Evolutionary conservation across 2,329 filamentous ascomycete species (phyloP), one percentile per base, ranked within the genome.

Genomic region (Nigrospora sphaerica): DNA sequence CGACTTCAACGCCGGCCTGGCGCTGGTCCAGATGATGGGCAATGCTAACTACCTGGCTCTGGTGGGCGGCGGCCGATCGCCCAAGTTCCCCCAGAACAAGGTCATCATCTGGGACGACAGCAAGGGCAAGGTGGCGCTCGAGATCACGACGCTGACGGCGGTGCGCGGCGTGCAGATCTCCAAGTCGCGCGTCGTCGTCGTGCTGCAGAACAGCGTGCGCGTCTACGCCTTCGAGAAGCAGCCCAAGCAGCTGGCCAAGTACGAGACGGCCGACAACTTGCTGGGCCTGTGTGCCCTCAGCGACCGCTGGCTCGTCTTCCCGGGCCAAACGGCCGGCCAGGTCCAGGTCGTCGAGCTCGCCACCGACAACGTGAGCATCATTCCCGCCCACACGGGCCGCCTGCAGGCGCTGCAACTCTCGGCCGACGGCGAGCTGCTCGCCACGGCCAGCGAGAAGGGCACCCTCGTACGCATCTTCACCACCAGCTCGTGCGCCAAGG

Each of bases 101-200:
- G 88, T 91, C 42, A 83, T 95, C 53, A 87, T 97, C 57, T 97
- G 91, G 91, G 91, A 98, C 64, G 89, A 95, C 58, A 76, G 81
- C 50, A 87, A 86, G 54, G 81, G 85, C 51, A 86, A 84, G 53
- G 67, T 73, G 10, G 81, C 85, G 9, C 75, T 88, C 13, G 85
- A 91, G 52, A 86, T 97, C 56, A 85, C 92, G 47, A 85, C 91
- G 50, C 79, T 88, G 48, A 90, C 88, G 17, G 81, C 86, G 2
- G 81, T 97, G 19, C 80, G 90, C 14, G 86, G 89, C 35, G 81
- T 95, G 28, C 83, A 87, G 54, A 71, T 97, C 19, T 85, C 84
- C 18, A 81, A 83, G 52, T 81, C 83, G 44, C 84, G 85, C 58
- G 84, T 96, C 53, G 81, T 89, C 19, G 83, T 95, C 16, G 83